phyloP scores from a whole-genome alignment of 1,284 basidiomycete genomes.

The Cutaneotrichosporon sp. region DNA sequence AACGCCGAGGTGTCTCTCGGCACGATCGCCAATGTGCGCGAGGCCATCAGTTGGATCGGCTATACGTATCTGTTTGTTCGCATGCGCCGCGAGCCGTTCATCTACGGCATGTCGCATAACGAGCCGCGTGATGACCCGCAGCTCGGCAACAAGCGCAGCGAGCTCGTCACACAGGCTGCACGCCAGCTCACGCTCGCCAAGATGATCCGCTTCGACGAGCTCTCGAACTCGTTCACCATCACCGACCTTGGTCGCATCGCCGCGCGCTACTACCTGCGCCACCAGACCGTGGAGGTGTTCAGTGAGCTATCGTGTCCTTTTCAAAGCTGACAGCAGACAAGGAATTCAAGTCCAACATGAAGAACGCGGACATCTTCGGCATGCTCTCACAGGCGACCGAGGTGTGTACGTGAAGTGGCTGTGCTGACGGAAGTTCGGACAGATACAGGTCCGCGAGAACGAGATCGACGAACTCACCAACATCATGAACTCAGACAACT shows the following conservation, averaged over 20 bases:
- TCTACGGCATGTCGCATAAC: constrained; percentile 84
- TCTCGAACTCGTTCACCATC: constrained; percentile 65
- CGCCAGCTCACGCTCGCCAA: constrained; percentile 67
- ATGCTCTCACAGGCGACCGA: constrained; percentile 91
- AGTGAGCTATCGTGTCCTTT: constrained; percentile 48
- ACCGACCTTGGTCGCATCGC: constrained; percentile 92
- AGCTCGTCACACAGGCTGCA: constrained; percentile 72
- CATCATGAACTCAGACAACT: constrained; percentile 69
- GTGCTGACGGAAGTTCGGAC: constrained; percentile 68
- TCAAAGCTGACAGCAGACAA: constrained; percentile 54
- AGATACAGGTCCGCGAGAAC: constrained; percentile 88
- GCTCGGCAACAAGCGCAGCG: constrained; percentile 70
- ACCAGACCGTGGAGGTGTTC: constrained; percentile 86
- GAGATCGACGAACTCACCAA: constrained; percentile 80
- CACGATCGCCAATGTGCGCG: constrained; percentile 81
- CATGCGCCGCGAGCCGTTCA: constrained; percentile 87
- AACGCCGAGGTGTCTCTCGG: constrained; percentile 96
- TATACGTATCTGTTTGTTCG: constrained; percentile 97
- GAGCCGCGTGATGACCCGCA: constrained; percentile 73
- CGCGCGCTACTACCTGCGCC: constrained; percentile 91
- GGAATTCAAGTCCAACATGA: constrained; percentile 78
- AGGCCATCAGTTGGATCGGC: constrained; percentile 92
- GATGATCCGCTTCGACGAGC: constrained; percentile 79
- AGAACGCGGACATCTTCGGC: constrained; percentile 85
- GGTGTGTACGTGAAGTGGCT: constrained; percentile 54